Evolutionary conservation across 345 rosid genomes (phyloP).

Genomic region (Arabis alpina): DNA sequence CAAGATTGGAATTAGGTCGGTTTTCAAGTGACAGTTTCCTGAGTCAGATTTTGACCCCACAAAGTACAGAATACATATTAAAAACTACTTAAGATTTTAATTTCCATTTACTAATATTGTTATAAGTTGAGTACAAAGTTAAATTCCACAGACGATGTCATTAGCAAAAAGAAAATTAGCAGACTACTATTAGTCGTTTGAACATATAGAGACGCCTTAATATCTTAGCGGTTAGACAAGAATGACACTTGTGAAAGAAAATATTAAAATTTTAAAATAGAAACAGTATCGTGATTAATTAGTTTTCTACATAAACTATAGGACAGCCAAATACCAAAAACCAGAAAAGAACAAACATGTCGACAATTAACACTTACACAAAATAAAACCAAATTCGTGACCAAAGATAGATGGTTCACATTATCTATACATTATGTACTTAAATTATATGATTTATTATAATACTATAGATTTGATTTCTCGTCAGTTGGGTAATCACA

Average conservation of each 20-base stretch:
- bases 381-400: constrained; percentile 1
- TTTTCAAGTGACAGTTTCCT: constrained; percentile 37
- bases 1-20: constrained; percentile 5
- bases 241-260: neutral
- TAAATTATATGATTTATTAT: neutral
- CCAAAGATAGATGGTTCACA: neutral
- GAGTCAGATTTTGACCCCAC: constrained; percentile 39
- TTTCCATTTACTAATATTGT: constrained; percentile 23
- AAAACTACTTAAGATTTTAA: constrained; percentile 19
- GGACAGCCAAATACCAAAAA: constrained; percentile 18
- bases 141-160: constrained; percentile 21
- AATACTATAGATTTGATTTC: constrained; percentile 6
- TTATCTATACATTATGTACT: neutral
- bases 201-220: neutral
- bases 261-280: neutral
- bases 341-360: constrained; percentile 32
- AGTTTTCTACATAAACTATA: neutral
- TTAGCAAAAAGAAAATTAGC: constrained; percentile 5
- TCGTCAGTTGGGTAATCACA: constrained; percentile 27
- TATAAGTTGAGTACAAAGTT: constrained; percentile 11
- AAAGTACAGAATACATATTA: constrained; percentile 5
- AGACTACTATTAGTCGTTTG: neutral
- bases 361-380: constrained; percentile 34
- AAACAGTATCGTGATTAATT: constrained; percentile 19
- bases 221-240: neutral